Conservation (phyloP, 208 protist genomes). For the Crithidia fasciculata region DNA sequence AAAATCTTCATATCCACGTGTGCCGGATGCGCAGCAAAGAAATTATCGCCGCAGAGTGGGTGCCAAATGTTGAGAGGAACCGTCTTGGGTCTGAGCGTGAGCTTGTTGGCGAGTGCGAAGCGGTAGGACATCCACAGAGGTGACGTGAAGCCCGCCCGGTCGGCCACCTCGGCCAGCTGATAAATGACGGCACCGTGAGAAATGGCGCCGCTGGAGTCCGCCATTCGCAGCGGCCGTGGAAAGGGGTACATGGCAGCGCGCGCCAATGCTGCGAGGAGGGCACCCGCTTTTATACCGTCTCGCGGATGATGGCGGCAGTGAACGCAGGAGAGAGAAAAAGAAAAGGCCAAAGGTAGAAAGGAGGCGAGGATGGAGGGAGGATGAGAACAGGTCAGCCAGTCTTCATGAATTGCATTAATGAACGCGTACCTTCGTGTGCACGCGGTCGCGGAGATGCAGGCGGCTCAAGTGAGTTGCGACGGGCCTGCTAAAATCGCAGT, state of each 20-base stretch:
- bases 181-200: conserved; percentile 8
- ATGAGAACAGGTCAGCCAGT: no score
- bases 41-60: conserved; percentile 9
- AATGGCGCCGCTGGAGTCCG: not conserved
- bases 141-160: not conserved
- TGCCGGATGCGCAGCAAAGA: conserved; percentile 17
- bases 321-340: no score
- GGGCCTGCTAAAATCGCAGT: no score
- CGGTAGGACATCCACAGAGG: conserved; percentile 11
- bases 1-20: not conserved
- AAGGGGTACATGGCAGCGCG: not conserved
- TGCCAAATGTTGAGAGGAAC: conserved; percentile 28
- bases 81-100: not conserved
- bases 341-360: no score
- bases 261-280: not conserved
- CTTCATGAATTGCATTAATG: no score
- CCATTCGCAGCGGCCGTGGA: not conserved
- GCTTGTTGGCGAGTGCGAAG: not conserved
- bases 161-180: conserved; percentile 8
- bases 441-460: no score
- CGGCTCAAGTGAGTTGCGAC: no score
- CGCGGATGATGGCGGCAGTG: no score
- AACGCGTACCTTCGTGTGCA: no score
- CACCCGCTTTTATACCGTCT: not conserved
- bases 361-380: no score